Base-by-base conservation (phyloP, 2,329 filamentous ascomycete genomes). In the Stachybotrys chlorohalonatus region DNA sequence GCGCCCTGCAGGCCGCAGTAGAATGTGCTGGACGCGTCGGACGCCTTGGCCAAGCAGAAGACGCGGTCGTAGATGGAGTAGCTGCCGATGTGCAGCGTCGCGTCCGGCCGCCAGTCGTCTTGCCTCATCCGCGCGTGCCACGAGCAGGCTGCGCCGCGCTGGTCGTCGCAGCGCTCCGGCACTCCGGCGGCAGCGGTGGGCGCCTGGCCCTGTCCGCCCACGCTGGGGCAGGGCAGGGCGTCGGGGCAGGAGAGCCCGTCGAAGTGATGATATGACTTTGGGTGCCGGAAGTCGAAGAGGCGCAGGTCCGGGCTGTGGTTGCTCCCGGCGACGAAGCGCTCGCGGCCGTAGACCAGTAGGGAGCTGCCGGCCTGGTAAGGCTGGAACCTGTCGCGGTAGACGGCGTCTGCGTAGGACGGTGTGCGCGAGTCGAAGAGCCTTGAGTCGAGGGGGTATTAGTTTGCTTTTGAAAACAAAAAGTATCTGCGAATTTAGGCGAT, bases 341-440 rank as follows among this genome's bases (percentile, higher is more conserved):
- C 75, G 1, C 70, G 68, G 42, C 78, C 79, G 53, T 76, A 77
- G 1, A 77, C 70, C 3, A 81, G 67, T 1, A 83, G 68, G 0
- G 77, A 70, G 55, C 76, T 77, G 31, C 73, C 70, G 13, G 72
- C 65, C 32, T 75, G 70, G 55, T 70, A 71, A 0, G 78, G 70
- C 55, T 81, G 73, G 56, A 80, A 76, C 54, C 76, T 75, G 60
- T 83, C 79, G 45, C 79, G 75, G 61, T 80, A 83, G 7, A 80
- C 61, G 8, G 70, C 68, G 53, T 80, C 78, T 32, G 73, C 66
- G 1, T 70, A 57, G 0, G 73, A 77, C 0, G 77, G 73, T 0
- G 77, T 76, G 11, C 80, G 74, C 2, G 79, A 60, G 57, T 83
- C 80, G 55, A 74, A 70, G 1, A 82, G 73, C 30, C 69, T 73